Percentiles rank a stretch among this genome's conserved stretches.
Conservation (phyloP, 2,329 filamentous ascomycete species). For the Alternaria ethzedia region DNA sequence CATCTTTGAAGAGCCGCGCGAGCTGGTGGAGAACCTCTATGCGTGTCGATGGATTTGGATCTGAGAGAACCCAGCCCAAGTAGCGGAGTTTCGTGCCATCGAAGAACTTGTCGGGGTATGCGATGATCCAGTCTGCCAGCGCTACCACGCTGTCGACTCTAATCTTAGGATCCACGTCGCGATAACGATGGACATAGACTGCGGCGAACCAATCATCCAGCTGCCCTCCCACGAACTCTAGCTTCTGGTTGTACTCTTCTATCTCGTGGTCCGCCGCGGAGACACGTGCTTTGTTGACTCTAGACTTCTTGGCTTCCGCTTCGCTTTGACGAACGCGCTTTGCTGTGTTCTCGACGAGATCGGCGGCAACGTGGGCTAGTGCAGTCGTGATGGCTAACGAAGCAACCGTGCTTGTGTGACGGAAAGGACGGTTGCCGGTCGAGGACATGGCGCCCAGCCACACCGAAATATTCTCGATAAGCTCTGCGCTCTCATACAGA, state of each 20-base stretch:
- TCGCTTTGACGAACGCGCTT: constrained; percentile 81
- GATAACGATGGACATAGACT: constrained; percentile 93
- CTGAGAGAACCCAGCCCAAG: constrained; percentile 93
- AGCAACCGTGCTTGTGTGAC: constrained; percentile 90
- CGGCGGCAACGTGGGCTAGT: constrained; percentile 74
- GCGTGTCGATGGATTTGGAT: constrained; percentile 74
- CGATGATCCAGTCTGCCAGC: constrained; percentile 86
- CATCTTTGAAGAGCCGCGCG: constrained; percentile 76
- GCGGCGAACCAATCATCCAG: constrained; percentile 90
- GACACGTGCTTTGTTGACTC: constrained; percentile 79
- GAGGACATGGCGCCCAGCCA: constrained; percentile 94
- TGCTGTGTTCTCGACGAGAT: constrained; percentile 74
- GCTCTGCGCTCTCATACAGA: constrained; percentile 75
- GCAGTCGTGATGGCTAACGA: constrained; percentile 80
- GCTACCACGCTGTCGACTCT: constrained; percentile 86
- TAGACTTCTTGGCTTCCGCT: constrained; percentile 73
- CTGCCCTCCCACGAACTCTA: constrained; percentile 71
- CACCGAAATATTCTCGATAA: constrained; percentile 87
- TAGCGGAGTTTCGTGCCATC: constrained; percentile 91
- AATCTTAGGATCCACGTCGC: constrained; percentile 89
- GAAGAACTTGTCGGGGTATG: constrained; percentile 85
- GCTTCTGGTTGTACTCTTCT: constrained; percentile 71
- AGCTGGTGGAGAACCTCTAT: constrained; percentile 89
- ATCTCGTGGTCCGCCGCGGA: constrained; percentile 75
- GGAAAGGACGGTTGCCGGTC: constrained; percentile 83